Base-by-base conservation (phyloP, 169 alveolate genomes). In the Plasmodium relictum region DNA sequence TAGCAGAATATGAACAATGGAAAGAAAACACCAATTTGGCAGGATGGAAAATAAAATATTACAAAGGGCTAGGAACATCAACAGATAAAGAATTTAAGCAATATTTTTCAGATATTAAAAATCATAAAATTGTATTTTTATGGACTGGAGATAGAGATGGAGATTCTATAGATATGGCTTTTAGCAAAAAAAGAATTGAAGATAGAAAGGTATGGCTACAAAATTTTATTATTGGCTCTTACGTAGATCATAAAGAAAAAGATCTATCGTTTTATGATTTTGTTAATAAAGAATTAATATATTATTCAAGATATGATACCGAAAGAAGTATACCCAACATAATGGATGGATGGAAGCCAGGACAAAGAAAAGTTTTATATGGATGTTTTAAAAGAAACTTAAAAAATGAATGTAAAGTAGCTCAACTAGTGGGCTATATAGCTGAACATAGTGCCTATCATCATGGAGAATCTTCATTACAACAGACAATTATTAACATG, bases 11-110 rank as follows among this genome's bases (percentile, higher is more conserved):
- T 92, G 99, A 98, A 76, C 93, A 94, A 88, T 99, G 99, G 98
- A 97, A 96, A 76, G 95, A 96, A 76, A 93, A 93, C 20, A 95
- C 95, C 22, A 95, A 97, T 66, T 93, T 96, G 80, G 88, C 85
- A n/a, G 89, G 96, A 41, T 99, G 98, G 98, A 97, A 97, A 85
- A 97, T 98, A 68, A 99, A 99, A 93, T 99, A 99, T 97, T 99
- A 99, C 99, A 99, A 99, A 98, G 99, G 99, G 71, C 95, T 99
- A 73, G 99, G 99, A 24, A 99, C 99, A 6, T 98, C 99, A 16
- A 97, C 99, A 10, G 98, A 98, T 73, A 96, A 97, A 87, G 99
- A 98, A 94, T 99, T 99, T 63, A 98, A 98, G 94, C 99, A 98
- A 92, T 99, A 99, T 92, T 99, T 99, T 95, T 92, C 97, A n/a